phyloP scores from a whole-genome alignment of 2,329 filamentous ascomycete genomes.

The Aspergillus quadricinctus region DNA sequence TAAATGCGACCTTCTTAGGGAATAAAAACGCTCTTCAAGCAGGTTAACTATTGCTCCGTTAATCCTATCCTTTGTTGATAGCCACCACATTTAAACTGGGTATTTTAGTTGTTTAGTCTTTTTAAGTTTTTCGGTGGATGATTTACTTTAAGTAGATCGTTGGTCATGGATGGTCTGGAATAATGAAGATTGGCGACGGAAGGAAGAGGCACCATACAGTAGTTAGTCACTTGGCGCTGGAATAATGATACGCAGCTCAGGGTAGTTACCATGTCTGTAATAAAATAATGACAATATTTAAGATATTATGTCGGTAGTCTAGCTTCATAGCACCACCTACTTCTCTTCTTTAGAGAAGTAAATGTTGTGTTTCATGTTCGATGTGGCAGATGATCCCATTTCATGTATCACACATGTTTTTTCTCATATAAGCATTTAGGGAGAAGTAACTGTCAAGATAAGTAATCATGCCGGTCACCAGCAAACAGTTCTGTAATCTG shows the following conservation, averaged over 20 bases:
- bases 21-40: not conserved
- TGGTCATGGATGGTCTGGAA: conserved; percentile 14
- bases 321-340: not conserved
- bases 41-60: not conserved
- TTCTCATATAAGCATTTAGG: conserved; percentile 10
- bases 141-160: not conserved
- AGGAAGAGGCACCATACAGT: conserved; percentile 17
- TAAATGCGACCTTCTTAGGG: not conserved
- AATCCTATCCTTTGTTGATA: not conserved
- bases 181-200: conserved; percentile 19
- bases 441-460: not conserved
- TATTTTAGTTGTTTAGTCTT: not conserved
- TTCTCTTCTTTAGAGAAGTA: conserved; percentile 4
- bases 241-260: not conserved
- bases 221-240: conserved; percentile 8
- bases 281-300: not conserved
- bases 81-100: not conserved
- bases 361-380: conserved; percentile 8
- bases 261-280: not conserved
- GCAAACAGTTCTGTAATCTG: not conserved
- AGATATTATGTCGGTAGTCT: not conserved
- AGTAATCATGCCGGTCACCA: not conserved
- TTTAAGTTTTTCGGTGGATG: conserved; percentile 11
- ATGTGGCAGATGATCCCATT: conserved; percentile 11
- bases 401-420: conserved; percentile 16